Evolutionary conservation across 2,329 filamentous ascomycete species (phyloP), one percentile per base, ranked within the genome.

Genomic region (Aspergillus thermomutatus): DNA sequence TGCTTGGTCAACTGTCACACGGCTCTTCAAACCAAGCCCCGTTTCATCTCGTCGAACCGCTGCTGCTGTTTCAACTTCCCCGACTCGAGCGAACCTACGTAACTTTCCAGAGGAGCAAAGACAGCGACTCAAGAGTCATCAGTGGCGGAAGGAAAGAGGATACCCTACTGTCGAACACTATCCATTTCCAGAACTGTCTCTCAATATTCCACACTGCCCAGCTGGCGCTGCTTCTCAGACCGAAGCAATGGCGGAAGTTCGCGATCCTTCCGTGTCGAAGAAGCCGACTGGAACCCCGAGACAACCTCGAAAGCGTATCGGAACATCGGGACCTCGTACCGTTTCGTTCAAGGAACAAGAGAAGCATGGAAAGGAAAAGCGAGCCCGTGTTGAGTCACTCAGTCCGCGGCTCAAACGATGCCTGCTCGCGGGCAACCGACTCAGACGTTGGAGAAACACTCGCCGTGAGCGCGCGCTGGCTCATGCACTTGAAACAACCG

Each of bases 131-230:
- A 57, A 43, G 34, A 47, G 50, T 27, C 50, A 59, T 14, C 52
- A 61, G 28, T 56, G 63, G 52, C 60, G 54, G 6, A 62, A 41
- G 31, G 55, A 61, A 17, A 37, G 58, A 45, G 61, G 63, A 31
- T 49, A 49, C 37, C 47, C 58, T 2, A 52, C 59, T 19, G 46
- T 52, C 2, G 41, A 55, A 8, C n/a, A 58, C 4, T 56, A 55
- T 27, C 64, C 64, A 5, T 66, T 64, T 34, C 64, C 64, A 1
- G 46, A 60, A 4, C 28, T 64, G n/a, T 46, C 51, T 21, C 37
- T 60, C 10, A 52, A 62, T 17, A 46, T 55, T 25, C 62, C 59
- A n/a, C 46, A 52, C 17, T 54, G 28, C 26, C 52, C 50, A 4
- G 14, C 28, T 26, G 46, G 26, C 21, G 14, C 37, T 25, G 23